phyloP scores from a whole-genome alignment of 805 yeast species.

The Wickerhamiella kazuoi region DNA sequence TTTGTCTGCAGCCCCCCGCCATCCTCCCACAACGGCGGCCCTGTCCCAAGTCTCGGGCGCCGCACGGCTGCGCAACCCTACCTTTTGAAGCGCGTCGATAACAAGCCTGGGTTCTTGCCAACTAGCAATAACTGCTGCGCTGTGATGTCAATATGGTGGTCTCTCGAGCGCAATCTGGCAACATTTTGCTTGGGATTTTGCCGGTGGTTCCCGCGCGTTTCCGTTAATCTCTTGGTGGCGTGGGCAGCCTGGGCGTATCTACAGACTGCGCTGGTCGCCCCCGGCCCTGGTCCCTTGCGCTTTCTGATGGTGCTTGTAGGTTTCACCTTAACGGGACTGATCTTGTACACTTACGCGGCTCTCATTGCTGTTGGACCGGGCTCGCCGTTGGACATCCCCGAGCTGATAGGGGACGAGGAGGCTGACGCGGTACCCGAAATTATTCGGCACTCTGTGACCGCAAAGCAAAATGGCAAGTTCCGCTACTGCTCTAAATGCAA shows the following conservation, averaged over 20 bases:
- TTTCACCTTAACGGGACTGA: slow-evolving; percentile 1
- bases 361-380: slow-evolving; percentile 20
- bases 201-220: slow-evolving; percentile 19
- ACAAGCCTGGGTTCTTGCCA: too few species aligned
- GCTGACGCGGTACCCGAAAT: slow-evolving; percentile 16
- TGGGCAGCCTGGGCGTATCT: slow-evolving; percentile 20
- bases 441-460: slow-evolving; percentile 17
- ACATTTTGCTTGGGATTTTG: slow-evolving; percentile 9
- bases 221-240: slow-evolving; percentile 14
- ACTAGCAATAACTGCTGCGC: too few species aligned
- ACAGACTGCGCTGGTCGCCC: background rate
- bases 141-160: slow-evolving; percentile 4
- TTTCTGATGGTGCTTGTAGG: background rate
- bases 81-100: too few species aligned
- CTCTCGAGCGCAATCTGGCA: slow-evolving; percentile 7
- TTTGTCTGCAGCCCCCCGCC: too few species aligned
- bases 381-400: slow-evolving; percentile 18
- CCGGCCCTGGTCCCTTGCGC: background rate
- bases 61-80: too few species aligned
- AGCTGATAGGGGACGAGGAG: slow-evolving; percentile 15
- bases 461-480: slow-evolving; percentile 26
- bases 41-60: too few species aligned
- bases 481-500: slow-evolving; percentile 25
- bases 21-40: too few species aligned
- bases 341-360: slow-evolving; percentile 13